Base-by-base conservation (phyloP, 2,329 filamentous ascomycete genomes). In the Pezicula radicicola region DNA sequence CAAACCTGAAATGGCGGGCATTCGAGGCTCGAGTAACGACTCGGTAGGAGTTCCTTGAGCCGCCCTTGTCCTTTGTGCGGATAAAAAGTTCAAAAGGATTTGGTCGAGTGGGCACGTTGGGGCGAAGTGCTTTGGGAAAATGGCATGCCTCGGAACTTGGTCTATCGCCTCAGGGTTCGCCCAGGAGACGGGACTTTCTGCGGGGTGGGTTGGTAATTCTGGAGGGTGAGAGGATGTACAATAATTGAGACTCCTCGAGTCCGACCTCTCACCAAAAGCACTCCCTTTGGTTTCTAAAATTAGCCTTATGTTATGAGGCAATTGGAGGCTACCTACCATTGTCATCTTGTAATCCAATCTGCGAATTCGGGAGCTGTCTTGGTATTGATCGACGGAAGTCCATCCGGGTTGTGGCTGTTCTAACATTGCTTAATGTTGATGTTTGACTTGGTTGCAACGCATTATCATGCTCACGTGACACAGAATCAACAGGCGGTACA, bases 81-180 rank as follows among this genome's bases (percentile, higher is more conserved):
- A 33, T 25, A 49, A 27, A 27, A 49, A 49, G 35, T 49, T 42
- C 10, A 49, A 16, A n/a, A 49, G 37, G 28, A 49, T 49, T 18
- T 49, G 47, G 42, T 49, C 47, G 19, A 49, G 47, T 27, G 47
- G 47, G 41, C 47, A 49, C 18, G 47, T 49, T 19, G 47, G 19
- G 21, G 39, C 36, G n/a, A 44, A 21, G 35, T 49, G 47, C 46
- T 39, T 48, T 28, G 46, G 46, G 16, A 48, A 35, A 39, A 48
- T 48, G 19, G 46, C 39, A 8, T 36, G 39, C 21, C 19, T 48
- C 39, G 46, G 36, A 15, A 40, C 16, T 9, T 40, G 36, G 12
- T 48, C 6, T 21, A 39, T 48, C 4, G 46, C 6, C 36, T 40
- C 46, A 40, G 46, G 46, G 12, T 48, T 21, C 7, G 46, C 46